phyloP scores from a whole-genome alignment of 805 yeast species.

The Candida argentea region DNA sequence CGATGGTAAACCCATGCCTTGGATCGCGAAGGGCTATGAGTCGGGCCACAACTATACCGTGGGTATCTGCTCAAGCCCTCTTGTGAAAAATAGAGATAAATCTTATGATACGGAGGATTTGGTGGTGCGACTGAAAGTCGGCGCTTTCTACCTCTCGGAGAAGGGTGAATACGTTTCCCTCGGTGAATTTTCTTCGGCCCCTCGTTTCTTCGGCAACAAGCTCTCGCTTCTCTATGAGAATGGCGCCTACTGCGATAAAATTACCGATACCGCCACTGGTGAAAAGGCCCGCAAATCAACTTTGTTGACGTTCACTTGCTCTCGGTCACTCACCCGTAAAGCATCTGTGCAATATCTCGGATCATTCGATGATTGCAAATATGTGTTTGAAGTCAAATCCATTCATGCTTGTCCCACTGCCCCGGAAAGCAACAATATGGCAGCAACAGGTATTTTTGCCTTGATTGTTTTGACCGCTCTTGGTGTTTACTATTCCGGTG shows the following conservation, averaged over 20 bases:
- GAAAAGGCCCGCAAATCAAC: slow-evolving; percentile 49
- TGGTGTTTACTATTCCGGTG: slow-evolving; percentile 29
- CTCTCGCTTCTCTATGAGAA: slow-evolving; percentile 57
- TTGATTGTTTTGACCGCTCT: slow-evolving; percentile 34
- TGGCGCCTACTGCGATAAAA: slow-evolving; percentile 48
- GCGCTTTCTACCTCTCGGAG: slow-evolving; percentile 33
- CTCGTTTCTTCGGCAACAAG: slow-evolving; percentile 63
- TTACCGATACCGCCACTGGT: slow-evolving; percentile 31
- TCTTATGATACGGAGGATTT: slow-evolving; percentile 33
- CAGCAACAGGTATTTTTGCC: slow-evolving; percentile 56
- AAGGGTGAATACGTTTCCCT: slow-evolving; percentile 26
- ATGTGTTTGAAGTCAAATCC: slow-evolving; percentile 75
- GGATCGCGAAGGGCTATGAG: slow-evolving; percentile 66
- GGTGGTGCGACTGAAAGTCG: slow-evolving; percentile 27
- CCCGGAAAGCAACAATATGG: slow-evolving; percentile 51
- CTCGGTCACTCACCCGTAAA: slow-evolving; percentile 55
- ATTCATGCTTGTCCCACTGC: slow-evolving; percentile 82
- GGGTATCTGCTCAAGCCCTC: slow-evolving; percentile 38
- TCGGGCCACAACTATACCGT: slow-evolving; percentile 61
- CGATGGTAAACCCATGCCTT: slow-evolving; percentile 37
- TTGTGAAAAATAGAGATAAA: slow-evolving; percentile 26
- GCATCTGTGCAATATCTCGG: slow-evolving; percentile 67
- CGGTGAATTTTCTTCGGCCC: slow-evolving; percentile 47
- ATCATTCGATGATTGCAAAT: slow-evolving; percentile 64
- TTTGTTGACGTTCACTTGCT: slow-evolving; percentile 65